These are phyloP conservation scores for Coniochaeta sp. DNA, from an alignment of 2,329 filamentous ascomycete genomes.

Conservation along the genomic window DNA sequence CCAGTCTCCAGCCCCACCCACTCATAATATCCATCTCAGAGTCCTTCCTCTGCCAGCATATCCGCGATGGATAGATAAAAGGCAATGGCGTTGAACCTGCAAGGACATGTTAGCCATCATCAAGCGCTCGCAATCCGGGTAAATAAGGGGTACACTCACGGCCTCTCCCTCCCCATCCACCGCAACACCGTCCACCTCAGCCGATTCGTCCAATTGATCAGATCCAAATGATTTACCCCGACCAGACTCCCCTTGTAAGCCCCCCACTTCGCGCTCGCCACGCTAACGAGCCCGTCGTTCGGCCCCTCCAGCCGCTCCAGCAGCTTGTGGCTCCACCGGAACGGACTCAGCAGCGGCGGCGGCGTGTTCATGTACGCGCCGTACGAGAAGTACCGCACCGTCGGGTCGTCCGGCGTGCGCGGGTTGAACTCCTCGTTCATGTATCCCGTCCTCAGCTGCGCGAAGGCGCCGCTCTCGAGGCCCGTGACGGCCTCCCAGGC, in stretches of 20 bases:
- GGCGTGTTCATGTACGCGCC: conserved; percentile 39
- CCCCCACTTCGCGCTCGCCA: conserved; percentile 55
- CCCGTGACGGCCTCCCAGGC: conserved; percentile 42
- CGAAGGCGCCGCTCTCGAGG: conserved; percentile 52
- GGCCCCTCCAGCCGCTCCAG: conserved; percentile 45
- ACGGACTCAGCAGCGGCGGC: conserved; percentile 59
- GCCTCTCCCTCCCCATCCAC: conserved; percentile 42
- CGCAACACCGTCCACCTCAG: conserved; percentile 47
- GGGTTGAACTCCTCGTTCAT: conserved; percentile 55
- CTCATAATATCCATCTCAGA: conserved; percentile 18
- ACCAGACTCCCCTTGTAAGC: conserved; percentile 57
- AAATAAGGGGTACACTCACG: conserved; percentile 30
- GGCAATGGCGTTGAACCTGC: conserved; percentile 58
- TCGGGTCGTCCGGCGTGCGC: conserved; percentile 41
- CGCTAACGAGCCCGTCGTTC: conserved; percentile 63
- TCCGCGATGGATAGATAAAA: conserved; percentile 61
- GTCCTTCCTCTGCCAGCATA: conserved; percentile 64
- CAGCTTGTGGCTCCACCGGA: conserved; percentile 44
- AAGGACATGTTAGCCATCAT: background rate
- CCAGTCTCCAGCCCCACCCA: no score
- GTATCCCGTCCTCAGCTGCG: conserved; percentile 51
- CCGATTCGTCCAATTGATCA: conserved; percentile 63
- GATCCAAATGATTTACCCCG: conserved; percentile 54
- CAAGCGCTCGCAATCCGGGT: background rate
- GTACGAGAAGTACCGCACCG: conserved; percentile 55